Base-by-base conservation (phyloP, 352 stramenopile species). In the Pythium dissimile region DNA sequence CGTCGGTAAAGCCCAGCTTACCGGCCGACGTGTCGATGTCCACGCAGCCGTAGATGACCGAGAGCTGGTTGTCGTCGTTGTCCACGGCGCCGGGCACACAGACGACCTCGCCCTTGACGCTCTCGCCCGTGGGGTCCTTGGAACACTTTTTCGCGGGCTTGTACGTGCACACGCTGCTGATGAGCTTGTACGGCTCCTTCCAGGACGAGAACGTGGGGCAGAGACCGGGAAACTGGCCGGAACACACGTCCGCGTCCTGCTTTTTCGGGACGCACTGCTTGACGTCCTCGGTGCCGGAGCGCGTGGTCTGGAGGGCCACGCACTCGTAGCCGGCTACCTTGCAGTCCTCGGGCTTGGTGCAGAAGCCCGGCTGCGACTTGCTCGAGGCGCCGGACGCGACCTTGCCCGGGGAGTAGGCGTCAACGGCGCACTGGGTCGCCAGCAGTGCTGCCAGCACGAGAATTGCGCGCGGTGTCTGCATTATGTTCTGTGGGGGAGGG, bases 131-230 rank as follows among this genome's bases (percentile, higher is more conserved):
- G 24, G 62, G 32, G 55, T 70, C 42, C 42, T 62, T 62, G 30
- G 72, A 58, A 30, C 81, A 91, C 57, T 91, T 78, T 42, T 86
- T 77, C 3, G 74, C 81, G 9, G 80, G 75, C 21, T 79, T 86
- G 72, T 87, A 89, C 21, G 79, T 87, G 62, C 81, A 92, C 23
- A 89, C 75, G 39, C 79, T 87, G 67, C 77, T 85, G 67, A 91
- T 86, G 48, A 77, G 64, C 64, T 86, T 86, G 70, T 88, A 89
- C 35, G 77, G 73, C 44, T 69, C 67, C 54, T 41, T 54, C 81
- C 79, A 89, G 13, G 77, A 86, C 58, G 75, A 74, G 62, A 92
- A 89, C 32, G 73, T 83, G 13, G 81, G 79, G 53, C 81, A 89
- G 51, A 87, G 66, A 37, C 79, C 81, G 5, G 73, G 63, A 47